Evolutionary conservation across 2,329 filamentous ascomycete genomes (phyloP).

Genomic region (Pseudogymnoascus sp.): DNA sequence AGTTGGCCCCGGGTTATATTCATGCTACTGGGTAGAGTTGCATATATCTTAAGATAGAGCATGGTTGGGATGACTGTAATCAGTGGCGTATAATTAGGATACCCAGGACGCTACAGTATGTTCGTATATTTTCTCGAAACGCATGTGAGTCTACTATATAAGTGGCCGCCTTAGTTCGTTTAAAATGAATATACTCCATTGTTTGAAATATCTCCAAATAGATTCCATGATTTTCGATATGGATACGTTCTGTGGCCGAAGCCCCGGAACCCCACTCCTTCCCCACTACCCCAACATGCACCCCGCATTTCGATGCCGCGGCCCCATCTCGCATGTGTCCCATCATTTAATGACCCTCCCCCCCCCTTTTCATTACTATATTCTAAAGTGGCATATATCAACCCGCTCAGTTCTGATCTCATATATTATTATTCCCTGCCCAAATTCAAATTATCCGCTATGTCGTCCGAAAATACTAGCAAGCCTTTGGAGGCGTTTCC

Average conservation of each 20-base stretch:
- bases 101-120: not conserved
- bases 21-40: not conserved
- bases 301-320: not conserved
- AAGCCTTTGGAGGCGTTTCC: slow-evolving; percentile 12
- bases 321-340: not conserved
- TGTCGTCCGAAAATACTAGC: not conserved
- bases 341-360: not conserved
- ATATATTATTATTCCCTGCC: not conserved
- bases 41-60: not conserved
- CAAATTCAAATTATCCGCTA: not conserved
- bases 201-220: not conserved
- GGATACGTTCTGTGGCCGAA: not conserved
- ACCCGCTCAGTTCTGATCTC: not conserved
- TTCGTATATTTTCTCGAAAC: not conserved
- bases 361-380: not conserved
- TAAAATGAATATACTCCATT: not conserved
- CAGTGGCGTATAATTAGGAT: not conserved
- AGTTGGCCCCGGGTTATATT: not conserved
- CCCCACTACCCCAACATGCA: not conserved
- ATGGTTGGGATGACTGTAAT: not conserved
- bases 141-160: not conserved
- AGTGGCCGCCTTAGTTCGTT: too few species aligned
- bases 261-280: not conserved
- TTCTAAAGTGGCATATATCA: not conserved
- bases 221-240: not conserved